A percentile compares a stretch with the other conserved stretches of the same genome.
Conservation (phyloP, 2,329 filamentous ascomycete species). For the Hymenoscyphus scutula region DNA sequence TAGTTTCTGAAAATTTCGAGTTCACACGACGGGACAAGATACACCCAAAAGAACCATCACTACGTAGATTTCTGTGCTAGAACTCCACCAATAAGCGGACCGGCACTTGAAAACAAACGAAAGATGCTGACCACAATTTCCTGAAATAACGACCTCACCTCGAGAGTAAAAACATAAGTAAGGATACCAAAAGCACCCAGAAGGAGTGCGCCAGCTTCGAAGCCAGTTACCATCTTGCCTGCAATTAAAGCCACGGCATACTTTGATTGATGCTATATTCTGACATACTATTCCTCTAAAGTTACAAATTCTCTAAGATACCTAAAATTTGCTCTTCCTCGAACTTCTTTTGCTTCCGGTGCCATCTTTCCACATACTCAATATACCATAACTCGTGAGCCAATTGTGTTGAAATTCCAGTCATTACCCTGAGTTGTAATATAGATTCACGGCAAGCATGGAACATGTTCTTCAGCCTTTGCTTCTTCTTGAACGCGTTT, state of each 20-base stretch:
- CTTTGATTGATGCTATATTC: no score
- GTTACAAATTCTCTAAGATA: not conserved
- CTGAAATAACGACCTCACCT: conserved; percentile 9
- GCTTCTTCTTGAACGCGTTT: no score
- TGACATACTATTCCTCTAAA: not conserved
- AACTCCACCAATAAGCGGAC: conserved; percentile 59
- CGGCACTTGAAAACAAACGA: conserved; percentile 31
- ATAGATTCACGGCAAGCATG: no score
- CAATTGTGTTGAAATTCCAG: no score
- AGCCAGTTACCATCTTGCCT: conserved; percentile 48
- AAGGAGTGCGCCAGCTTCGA: conserved; percentile 48
- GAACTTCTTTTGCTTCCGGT: no score
- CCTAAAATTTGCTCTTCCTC: no score
- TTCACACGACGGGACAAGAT: no score
- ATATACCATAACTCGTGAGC: no score
- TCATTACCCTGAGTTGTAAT: no score
- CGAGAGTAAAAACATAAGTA: conserved; percentile 41
- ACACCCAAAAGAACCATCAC: conserved; percentile 39
- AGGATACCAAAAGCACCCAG: conserved; percentile 50
- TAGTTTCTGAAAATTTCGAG: no score
- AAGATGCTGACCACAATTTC: conserved; percentile 17
- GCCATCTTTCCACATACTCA: no score
- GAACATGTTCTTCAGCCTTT: no score
- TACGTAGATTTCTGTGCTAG: conserved; percentile 51
- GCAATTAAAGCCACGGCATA: conserved; percentile 45